Evolutionary conservation across 345 rosid species (phyloP).

Genomic region (Euphorbia tirucalli): DNA sequence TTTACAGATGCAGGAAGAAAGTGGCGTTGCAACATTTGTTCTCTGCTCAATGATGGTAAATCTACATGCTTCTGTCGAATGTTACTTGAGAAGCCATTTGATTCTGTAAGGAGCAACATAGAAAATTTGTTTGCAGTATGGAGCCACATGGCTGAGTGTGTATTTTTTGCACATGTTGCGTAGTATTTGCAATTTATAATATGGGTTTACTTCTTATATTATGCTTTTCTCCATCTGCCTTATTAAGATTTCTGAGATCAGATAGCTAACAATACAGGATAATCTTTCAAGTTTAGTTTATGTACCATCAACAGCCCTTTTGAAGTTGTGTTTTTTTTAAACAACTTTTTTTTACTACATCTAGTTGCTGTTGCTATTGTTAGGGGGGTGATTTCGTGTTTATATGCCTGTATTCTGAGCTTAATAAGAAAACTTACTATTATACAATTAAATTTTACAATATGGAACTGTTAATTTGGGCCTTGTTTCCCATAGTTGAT

Average conservation of each 20-base stretch:
- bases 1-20: conserved; percentile 96
- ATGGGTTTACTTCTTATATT: not conserved
- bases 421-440: not conserved
- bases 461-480: not conserved
- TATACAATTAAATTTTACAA: not conserved
- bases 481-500: not conserved
- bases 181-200: not conserved
- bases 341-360: not conserved
- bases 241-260: too few relatives aligned
- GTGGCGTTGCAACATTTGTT: conserved; percentile 98
- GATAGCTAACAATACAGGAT: not conserved
- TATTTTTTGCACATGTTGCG: too few relatives aligned
- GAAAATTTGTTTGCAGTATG: not conserved
- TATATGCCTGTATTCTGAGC: not conserved
- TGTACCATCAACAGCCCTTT: not conserved
- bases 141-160: not conserved
- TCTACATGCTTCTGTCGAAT: not conserved
- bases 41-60: conserved; percentile 90
- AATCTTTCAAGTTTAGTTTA: not conserved
- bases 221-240: too few relatives aligned
- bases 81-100: conserved; percentile 11
- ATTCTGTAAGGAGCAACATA: not conserved
- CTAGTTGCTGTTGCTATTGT: not conserved
- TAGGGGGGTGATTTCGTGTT: not conserved
- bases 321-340: not conserved